Evolutionary conservation across 2,329 filamentous ascomycete species (phyloP).

Genomic region (Diaporthe eres): DNA sequence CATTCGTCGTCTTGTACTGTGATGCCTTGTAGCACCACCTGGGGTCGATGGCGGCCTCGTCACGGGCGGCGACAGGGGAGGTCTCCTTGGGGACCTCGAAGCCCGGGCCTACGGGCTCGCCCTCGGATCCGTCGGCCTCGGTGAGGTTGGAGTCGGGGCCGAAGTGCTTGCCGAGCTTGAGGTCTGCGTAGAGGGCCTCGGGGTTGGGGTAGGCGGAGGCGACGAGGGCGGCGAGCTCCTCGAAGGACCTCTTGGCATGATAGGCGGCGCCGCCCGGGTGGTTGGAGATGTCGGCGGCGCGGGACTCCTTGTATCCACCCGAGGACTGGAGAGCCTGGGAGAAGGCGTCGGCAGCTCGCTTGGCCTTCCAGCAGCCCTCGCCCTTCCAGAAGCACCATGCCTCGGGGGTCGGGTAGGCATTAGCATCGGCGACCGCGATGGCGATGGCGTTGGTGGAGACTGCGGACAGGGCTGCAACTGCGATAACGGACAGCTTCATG

Average conservation of each 20-base stretch:
- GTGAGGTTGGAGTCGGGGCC: slow-evolving; percentile 40
- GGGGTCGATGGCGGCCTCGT: slow-evolving; percentile 35
- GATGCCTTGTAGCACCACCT: slow-evolving; percentile 36
- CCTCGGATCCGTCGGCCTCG: slow-evolving; percentile 43
- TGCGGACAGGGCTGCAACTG: slow-evolving; percentile 46
- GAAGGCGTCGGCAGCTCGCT: slow-evolving; percentile 56
- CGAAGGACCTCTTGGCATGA: slow-evolving; percentile 55
- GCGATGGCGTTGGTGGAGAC: slow-evolving; percentile 48
- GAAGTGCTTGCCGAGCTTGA: slow-evolving; percentile 49
- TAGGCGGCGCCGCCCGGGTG: slow-evolving; percentile 54
- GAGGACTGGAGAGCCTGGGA: slow-evolving; percentile 47
- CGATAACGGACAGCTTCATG: slow-evolving; percentile 50
- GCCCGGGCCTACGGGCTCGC: slow-evolving; percentile 9
- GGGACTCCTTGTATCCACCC: slow-evolving; percentile 47
- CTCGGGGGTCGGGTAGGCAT: slow-evolving; percentile 44
- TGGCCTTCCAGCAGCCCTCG: slow-evolving; percentile 59
- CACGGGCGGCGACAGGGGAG: slow-evolving; percentile 26
- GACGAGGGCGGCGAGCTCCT: slow-evolving; percentile 56
- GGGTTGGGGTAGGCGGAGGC: slow-evolving; percentile 51
- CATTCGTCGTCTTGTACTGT: slow-evolving; percentile 34
- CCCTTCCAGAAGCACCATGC: slow-evolving; percentile 55
- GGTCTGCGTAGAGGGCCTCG: slow-evolving; percentile 50
- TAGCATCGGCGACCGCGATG: slow-evolving; percentile 44
- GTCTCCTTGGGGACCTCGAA: slow-evolving; percentile 29
- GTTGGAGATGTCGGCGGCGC: slow-evolving; percentile 50